These are phyloP conservation scores for Acanthamoeba sp. DNA, from an alignment of 208 protist species.

Conservation along the genomic window DNA sequence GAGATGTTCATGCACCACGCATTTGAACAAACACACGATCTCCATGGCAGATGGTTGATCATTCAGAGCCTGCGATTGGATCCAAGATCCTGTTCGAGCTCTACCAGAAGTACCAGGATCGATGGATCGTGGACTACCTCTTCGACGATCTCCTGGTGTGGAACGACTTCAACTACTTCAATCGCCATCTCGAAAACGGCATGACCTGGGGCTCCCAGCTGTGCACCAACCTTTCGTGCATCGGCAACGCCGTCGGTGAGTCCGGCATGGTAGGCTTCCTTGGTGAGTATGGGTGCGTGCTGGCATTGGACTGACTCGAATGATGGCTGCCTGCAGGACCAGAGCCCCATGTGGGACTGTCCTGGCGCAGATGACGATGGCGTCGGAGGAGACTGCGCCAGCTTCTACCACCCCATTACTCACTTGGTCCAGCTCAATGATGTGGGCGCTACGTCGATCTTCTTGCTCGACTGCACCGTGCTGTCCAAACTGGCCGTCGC, in stretches of 20 bases:
- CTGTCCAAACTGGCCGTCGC: not conserved
- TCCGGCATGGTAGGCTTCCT: conserved; percentile 40
- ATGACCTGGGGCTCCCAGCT: conserved; percentile 18
- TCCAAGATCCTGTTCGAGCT: not conserved
- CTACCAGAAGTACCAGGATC: not conserved
- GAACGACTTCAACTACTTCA: not conserved
- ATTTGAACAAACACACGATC: no score
- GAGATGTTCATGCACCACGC: not conserved
- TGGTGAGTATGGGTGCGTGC: no score
- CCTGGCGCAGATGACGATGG: not conserved
- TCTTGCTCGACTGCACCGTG: not conserved
- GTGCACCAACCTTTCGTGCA: not conserved
- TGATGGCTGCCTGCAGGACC: not conserved
- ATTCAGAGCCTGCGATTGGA: not conserved
- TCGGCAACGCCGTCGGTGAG: not conserved
- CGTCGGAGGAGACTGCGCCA: not conserved
- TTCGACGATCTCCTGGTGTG: conserved; percentile 20
- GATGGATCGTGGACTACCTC: not conserved
- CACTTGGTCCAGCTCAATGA: not conserved
- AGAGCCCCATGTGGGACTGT: conserved; percentile 44
- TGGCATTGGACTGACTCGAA: not conserved
- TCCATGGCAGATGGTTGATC: not conserved
- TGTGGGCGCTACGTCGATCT: not conserved
- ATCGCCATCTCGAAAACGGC: not conserved
- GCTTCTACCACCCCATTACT: not conserved